These are phyloP conservation scores for Galeopsis tetrahit DNA, from an alignment of 257 asterid genomes.

Conservation along the genomic window DNA sequence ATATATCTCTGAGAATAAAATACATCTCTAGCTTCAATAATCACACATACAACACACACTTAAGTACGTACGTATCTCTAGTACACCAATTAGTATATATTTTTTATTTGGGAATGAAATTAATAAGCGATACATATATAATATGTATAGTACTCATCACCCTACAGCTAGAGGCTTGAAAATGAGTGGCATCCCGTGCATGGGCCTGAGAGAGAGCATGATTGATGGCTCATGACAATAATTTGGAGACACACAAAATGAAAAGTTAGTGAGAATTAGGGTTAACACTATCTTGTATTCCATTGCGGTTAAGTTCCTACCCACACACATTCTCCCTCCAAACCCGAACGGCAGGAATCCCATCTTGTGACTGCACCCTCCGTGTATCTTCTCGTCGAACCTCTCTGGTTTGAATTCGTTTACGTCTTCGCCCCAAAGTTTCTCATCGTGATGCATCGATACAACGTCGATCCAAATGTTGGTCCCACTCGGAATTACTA, in stretches of 20 bases:
- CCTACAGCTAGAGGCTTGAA: constrained; percentile 51
- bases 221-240: constrained; percentile 69
- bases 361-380: constrained; percentile 89
- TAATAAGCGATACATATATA: too few relatives aligned
- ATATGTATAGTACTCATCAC: too few relatives aligned
- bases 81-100: background rate
- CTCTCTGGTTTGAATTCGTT: constrained; percentile 79
- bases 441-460: constrained; percentile 78
- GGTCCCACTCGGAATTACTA: constrained; percentile 68
- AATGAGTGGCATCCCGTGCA: constrained; percentile 70
- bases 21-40: background rate
- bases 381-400: constrained; percentile 53
- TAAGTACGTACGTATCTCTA: background rate
- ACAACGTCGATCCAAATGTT: constrained; percentile 91
- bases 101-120: background rate
- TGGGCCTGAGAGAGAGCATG: constrained; percentile 81
- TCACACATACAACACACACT: background rate
- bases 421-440: constrained; percentile 75
- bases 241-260: constrained; percentile 66
- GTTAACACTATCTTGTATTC: constrained; percentile 77
- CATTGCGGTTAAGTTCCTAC: constrained; percentile 68
- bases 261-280: constrained; percentile 60
- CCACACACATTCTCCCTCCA: constrained; percentile 94
- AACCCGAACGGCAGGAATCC: constrained; percentile 89
- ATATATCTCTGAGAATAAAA: background rate